phyloP scores from a whole-genome alignment of 106 monocot genomes.

The Acorus gramineus region DNA sequence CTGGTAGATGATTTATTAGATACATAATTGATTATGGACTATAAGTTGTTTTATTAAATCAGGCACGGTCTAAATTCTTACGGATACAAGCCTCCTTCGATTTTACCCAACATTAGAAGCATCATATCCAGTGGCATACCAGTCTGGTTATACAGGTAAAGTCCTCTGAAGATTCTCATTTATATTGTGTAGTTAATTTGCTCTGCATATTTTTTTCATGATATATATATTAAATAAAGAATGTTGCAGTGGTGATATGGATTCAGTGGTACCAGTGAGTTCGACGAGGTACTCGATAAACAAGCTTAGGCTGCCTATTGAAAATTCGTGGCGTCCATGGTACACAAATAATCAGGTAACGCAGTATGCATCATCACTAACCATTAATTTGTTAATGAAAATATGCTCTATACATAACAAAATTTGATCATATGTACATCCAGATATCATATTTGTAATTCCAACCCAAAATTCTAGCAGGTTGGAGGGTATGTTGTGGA shows the following conservation, averaged over 20 bases:
- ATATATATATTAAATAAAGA: too few relatives aligned
- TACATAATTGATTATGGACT: too few relatives aligned
- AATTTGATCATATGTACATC: too few relatives aligned
- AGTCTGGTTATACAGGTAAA: conserved; percentile 7
- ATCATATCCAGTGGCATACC: conserved; percentile 15
- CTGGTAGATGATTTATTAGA: too few relatives aligned
- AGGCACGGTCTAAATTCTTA: too few relatives aligned
- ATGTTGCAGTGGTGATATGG: background rate
- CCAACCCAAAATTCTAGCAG: background rate
- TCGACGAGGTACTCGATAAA: background rate
- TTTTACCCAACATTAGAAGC: conserved; percentile 14
- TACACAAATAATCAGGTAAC: background rate
- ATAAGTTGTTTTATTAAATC: too few relatives aligned
- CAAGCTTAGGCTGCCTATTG: background rate
- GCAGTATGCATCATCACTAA: background rate
- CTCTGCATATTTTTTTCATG: too few relatives aligned
- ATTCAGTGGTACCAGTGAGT: background rate
- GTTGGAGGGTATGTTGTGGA: conserved; percentile 27
- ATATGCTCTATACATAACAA: too few relatives aligned
- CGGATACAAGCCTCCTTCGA: conserved; percentile 4
- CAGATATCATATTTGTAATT: too few relatives aligned
- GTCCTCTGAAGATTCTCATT: background rate
- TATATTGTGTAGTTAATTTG: too few relatives aligned
- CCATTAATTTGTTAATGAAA: too few relatives aligned
- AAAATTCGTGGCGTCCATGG: background rate